These are phyloP conservation scores for Rhinocladiella similis DNA, from an alignment of 2,329 filamentous ascomycete species.

Conservation along the genomic window DNA sequence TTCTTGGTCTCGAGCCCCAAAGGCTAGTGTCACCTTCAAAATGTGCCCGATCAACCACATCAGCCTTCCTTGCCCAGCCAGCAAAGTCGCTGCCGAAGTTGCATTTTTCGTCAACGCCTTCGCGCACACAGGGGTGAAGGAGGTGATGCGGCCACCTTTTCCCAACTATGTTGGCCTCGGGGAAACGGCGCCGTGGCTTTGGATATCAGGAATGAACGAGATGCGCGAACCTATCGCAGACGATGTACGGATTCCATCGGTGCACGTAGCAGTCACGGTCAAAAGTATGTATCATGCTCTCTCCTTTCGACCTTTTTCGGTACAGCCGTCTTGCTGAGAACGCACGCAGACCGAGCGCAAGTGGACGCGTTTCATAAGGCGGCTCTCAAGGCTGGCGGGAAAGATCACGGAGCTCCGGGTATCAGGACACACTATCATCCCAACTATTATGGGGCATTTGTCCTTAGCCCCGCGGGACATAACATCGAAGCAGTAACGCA, in stretches of 20 bases:
- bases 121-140: slow-evolving; percentile 33
- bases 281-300: slow-evolving; percentile 14
- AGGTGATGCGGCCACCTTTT: slow-evolving; percentile 32
- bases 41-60: slow-evolving; percentile 39
- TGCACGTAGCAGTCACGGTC: slow-evolving; percentile 15
- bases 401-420: slow-evolving; percentile 53
- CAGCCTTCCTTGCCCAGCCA: slow-evolving; percentile 30
- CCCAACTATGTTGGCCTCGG: slow-evolving; percentile 34
- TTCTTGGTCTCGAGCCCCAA: background rate
- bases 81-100: slow-evolving; percentile 33
- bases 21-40: slow-evolving; percentile 29
- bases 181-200: slow-evolving; percentile 31
- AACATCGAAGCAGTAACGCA: slow-evolving; percentile 52
- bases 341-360: slow-evolving; percentile 23
- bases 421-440: slow-evolving; percentile 45
- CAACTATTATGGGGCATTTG: slow-evolving; percentile 54
- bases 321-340: background rate
- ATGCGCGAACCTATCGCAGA: slow-evolving; percentile 17
- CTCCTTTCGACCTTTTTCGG: background rate
- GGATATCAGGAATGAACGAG: slow-evolving; percentile 27
- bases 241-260: slow-evolving; percentile 2
- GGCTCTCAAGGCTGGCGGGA: slow-evolving; percentile 46
- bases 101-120: slow-evolving; percentile 34
- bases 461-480: slow-evolving; percentile 53
- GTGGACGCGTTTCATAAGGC: slow-evolving; percentile 51